Conservation (phyloP, 2,329 filamentous ascomycete species). For the Xylariaceae sp. region DNA sequence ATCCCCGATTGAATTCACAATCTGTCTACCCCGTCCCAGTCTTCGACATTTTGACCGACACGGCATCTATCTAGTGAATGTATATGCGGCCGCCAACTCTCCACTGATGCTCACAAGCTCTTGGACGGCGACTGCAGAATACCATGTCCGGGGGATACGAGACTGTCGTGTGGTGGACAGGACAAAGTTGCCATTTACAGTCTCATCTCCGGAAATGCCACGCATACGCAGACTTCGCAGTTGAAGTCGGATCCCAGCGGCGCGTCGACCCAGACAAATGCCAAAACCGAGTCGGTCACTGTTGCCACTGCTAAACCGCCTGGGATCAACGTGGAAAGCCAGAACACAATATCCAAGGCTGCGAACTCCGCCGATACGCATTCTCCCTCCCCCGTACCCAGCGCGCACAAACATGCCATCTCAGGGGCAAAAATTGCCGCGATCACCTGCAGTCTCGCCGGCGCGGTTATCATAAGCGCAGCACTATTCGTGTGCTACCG, state of each 20-base stretch:
- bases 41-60: neutral
- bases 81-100: conserved; percentile 24
- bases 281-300: neutral
- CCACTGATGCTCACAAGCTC: conserved; percentile 18
- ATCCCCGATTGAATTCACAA: neutral
- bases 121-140: conserved; percentile 22
- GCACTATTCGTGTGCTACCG: conserved; percentile 24
- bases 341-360: neutral
- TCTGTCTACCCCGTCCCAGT: neutral
- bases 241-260: neutral
- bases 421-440: conserved; percentile 23
- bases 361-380: neutral
- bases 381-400: conserved; percentile 5
- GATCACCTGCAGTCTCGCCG: conserved; percentile 27
- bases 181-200: conserved; percentile 25
- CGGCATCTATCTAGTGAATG: conserved; percentile 21
- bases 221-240: neutral
- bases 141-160: conserved; percentile 25
- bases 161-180: conserved; percentile 25
- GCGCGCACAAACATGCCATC: conserved; percentile 1
- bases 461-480: conserved; percentile 24
- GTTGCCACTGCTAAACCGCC: neutral
- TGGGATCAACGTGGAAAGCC: neutral
- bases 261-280: neutral
- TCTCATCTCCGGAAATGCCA: conserved; percentile 3